Conservation (phyloP, 345 rosid species). For the Hevea brasiliensis region DNA sequence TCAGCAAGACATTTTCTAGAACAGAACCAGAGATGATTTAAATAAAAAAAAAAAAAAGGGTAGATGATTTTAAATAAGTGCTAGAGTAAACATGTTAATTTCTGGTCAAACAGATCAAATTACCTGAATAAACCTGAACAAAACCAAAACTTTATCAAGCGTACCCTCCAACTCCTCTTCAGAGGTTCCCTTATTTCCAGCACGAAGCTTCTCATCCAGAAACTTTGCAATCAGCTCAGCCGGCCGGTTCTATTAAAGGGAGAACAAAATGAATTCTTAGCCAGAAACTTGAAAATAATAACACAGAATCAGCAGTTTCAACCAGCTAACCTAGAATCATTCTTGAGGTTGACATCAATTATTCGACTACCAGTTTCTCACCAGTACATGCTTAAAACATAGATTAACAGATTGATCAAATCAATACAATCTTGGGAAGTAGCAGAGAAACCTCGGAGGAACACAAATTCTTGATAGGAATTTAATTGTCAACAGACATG, state of each 20-base stretch:
- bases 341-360: neutral
- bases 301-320: neutral
- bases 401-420: neutral
- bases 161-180: conserved; percentile 99
- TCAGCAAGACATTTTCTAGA: conserved; percentile 22
- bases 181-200: conserved; percentile 98
- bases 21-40: conserved; percentile 3
- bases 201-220: conserved; percentile 97
- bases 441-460: neutral
- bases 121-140: conserved; percentile 98
- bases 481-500: neutral
- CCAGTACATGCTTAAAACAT: neutral
- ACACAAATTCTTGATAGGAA: neutral
- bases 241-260: conserved; percentile 75
- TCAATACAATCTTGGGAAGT: neutral
- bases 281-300: conserved; percentile 1
- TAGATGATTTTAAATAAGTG: too few relatives aligned
- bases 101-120: conserved; percentile 14
- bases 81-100: conserved; percentile 8
- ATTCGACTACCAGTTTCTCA: neutral
- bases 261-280: conserved; percentile 23
- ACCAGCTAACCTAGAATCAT: neutral
- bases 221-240: conserved; percentile 98
- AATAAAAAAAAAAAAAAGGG: too few relatives aligned
- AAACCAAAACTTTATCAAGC: conserved; percentile 93